Conservation (phyloP, 2,329 filamentous ascomycete genomes). For the Zasmidium cellare region DNA sequence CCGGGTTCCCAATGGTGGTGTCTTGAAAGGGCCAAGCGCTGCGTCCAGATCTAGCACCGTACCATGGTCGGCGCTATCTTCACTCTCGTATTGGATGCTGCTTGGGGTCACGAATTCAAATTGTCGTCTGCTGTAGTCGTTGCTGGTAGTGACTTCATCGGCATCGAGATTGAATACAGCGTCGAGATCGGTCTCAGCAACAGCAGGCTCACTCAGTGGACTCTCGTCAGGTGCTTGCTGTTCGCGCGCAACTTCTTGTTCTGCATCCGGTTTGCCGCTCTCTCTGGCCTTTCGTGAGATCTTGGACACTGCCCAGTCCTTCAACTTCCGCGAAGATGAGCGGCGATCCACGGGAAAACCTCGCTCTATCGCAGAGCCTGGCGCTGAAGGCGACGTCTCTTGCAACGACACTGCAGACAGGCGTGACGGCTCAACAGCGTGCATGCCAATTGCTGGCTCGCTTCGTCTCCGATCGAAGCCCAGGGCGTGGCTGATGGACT, state of each 20-base stretch:
- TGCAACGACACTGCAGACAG: slow-evolving; percentile 35
- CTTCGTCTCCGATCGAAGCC: slow-evolving; percentile 55
- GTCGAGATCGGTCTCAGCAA: slow-evolving; percentile 35
- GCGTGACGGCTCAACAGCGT: slow-evolving; percentile 24
- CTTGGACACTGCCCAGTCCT: slow-evolving; percentile 61
- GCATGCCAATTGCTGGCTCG: slow-evolving; percentile 37
- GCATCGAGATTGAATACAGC: slow-evolving; percentile 29
- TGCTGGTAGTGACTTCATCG: slow-evolving; percentile 7
- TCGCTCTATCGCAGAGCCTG: slow-evolving; percentile 10
- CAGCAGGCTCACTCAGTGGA: slow-evolving; percentile 5
- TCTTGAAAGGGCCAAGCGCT: slow-evolving; percentile 88
- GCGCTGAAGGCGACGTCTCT: slow-evolving; percentile 22
- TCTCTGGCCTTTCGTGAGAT: slow-evolving; percentile 48
- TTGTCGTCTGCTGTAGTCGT: slow-evolving; percentile 1
- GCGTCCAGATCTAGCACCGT: slow-evolving; percentile 93
- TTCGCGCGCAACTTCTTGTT: background rate
- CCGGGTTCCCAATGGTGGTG: slow-evolving; percentile 66
- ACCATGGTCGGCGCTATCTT: slow-evolving; percentile 56
- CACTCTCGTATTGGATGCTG: slow-evolving; percentile 8
- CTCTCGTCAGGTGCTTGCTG: background rate
- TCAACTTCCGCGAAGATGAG: slow-evolving; percentile 64
- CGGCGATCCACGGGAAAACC: slow-evolving; percentile 16
- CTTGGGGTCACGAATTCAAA: slow-evolving; percentile 13
- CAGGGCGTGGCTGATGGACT: slow-evolving; percentile 63
- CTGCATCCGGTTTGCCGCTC: slow-evolving; percentile 7